Evolutionary conservation across 495 filamentous ascomycete genomes (phyloP).

Genomic region (Aspergillus panamensis): DNA sequence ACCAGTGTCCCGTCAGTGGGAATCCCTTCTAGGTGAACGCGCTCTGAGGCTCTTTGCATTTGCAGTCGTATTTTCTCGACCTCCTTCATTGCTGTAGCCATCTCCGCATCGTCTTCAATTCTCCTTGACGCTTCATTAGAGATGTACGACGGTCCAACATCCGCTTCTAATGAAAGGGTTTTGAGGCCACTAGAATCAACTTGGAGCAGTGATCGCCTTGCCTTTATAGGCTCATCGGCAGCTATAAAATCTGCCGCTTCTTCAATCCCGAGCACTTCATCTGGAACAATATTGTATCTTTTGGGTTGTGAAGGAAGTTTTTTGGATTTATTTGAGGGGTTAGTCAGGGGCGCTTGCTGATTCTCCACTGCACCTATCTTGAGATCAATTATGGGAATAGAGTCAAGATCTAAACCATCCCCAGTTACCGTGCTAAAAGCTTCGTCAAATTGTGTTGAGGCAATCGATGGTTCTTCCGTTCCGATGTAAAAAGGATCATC

Average conservation of each 20-base stretch:
- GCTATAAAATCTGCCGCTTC: conserved; percentile 31
- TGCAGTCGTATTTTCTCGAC: conserved; percentile 79
- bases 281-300: conserved; percentile 57
- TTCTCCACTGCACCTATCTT: conserved; percentile 55
- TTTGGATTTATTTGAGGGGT: conserved; percentile 19
- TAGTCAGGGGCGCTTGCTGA: conserved; percentile 15
- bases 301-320: conserved; percentile 32
- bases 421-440: conserved; percentile 65
- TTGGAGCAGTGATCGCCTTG: conserved; percentile 61
- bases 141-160: conserved; percentile 10
- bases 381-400: conserved; percentile 92
- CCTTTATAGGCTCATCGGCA: conserved; percentile 33
- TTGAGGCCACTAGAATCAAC: conserved; percentile 81
- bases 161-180: conserved; percentile 53
- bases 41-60: conserved; percentile 88
- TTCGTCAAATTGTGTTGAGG: conserved; percentile 64
- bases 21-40: conserved; percentile 68
- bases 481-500: conserved; percentile 97
- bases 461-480: conserved; percentile 44
- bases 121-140: conserved; percentile 20
- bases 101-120: conserved; percentile 71
- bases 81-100: conserved; percentile 78
- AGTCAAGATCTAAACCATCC: conserved; percentile 79
- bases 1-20: conserved; percentile 70
- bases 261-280: conserved; percentile 49